Percentiles rank a stretch among this genome's conserved stretches.
These are phyloP conservation scores for Quercus suber DNA, from an alignment of 306 rosid species.

Conservation along the genomic window DNA sequence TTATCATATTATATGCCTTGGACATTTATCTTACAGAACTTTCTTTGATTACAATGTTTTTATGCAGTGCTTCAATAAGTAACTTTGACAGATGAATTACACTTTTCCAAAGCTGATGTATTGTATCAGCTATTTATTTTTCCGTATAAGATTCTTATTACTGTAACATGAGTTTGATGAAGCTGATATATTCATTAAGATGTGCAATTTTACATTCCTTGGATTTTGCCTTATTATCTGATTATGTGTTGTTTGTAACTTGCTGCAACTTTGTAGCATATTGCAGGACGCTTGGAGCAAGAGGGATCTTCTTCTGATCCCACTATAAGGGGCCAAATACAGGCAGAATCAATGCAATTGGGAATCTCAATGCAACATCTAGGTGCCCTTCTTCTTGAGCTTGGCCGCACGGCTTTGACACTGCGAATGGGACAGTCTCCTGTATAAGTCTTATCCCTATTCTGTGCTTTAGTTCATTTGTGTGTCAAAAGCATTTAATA, in stretches of 20 bases:
- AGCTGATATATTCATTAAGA: background rate
- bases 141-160: background rate
- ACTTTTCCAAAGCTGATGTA: background rate
- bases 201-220: slow-evolving; percentile 15
- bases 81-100: background rate
- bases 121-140: background rate
- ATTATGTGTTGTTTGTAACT: slow-evolving; percentile 35
- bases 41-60: background rate
- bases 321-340: slow-evolving; percentile 63
- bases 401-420: slow-evolving; percentile 93
- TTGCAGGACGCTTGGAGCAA: slow-evolving; percentile 87
- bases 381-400: slow-evolving; percentile 92
- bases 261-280: slow-evolving; percentile 69
- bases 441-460: slow-evolving; percentile 52
- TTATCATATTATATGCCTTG: too few species aligned
- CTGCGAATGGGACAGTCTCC: slow-evolving; percentile 83
- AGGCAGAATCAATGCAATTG: slow-evolving; percentile 67
- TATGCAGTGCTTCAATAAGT: background rate
- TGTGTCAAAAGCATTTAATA: slow-evolving; percentile 11
- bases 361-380: slow-evolving; percentile 89
- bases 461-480: slow-evolving; percentile 15
- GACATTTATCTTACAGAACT: background rate
- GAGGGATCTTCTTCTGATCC: slow-evolving; percentile 64
- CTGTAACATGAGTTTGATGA: background rate
- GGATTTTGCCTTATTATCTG: slow-evolving; percentile 16